These are phyloP conservation scores for Echeveria elegans DNA, from an alignment of 164 flowering plant species.

Conservation along the genomic window DNA sequence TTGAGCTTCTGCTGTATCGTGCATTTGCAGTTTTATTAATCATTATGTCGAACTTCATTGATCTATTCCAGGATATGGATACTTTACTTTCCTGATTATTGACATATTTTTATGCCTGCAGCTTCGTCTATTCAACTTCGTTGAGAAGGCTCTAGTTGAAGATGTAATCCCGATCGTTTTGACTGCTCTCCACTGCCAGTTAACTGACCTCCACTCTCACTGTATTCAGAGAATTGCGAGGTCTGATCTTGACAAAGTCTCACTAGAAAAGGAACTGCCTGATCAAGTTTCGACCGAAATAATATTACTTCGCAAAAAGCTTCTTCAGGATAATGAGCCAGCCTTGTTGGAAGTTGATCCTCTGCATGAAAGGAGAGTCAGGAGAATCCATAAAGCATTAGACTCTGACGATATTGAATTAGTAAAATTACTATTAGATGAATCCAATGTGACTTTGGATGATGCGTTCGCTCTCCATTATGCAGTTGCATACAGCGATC, in stretches of 20 bases:
- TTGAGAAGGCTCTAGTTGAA: slow-evolving; percentile 49
- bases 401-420: slow-evolving; percentile 80
- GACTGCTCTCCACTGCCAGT: slow-evolving; percentile 50
- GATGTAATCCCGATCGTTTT: slow-evolving; percentile 56
- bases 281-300: slow-evolving; percentile 32
- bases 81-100: slow-evolving; percentile 1
- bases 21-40: not conserved
- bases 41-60: too few species aligned
- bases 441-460: slow-evolving; percentile 46
- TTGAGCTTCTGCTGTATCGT: slow-evolving; percentile 8
- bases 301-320: slow-evolving; percentile 22
- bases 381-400: slow-evolving; percentile 51
- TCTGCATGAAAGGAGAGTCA: slow-evolving; percentile 37
- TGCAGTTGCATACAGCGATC: slow-evolving; percentile 66
- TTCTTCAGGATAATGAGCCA: slow-evolving; percentile 18
- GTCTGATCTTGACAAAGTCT: slow-evolving; percentile 49
- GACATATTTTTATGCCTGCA: slow-evolving; percentile 23
- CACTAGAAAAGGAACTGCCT: slow-evolving; percentile 53
- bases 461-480: slow-evolving; percentile 69
- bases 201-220: slow-evolving; percentile 31
- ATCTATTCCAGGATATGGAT: not conserved
- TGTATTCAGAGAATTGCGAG: slow-evolving; percentile 47
- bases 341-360: slow-evolving; percentile 16
- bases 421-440: slow-evolving; percentile 44
- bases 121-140: slow-evolving; percentile 55